Percentiles rank a stretch among this genome's conserved stretches.
Evolutionary conservation across 140 eudicot genomes (phyloP).

Genomic region (Erigeron philadelphicus): DNA sequence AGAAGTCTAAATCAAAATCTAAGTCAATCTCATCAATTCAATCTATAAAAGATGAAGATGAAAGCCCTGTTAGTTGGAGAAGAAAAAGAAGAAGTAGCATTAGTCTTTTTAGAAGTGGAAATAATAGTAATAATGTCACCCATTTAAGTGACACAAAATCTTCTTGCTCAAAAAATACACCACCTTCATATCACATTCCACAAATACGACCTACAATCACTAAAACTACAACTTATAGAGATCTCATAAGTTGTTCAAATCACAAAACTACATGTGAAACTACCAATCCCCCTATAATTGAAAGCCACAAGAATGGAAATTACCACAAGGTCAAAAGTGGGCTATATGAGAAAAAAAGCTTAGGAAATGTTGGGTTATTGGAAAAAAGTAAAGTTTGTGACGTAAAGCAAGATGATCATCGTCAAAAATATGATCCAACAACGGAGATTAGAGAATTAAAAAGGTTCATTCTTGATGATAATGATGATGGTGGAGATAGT

Average conservation of each 20-base stretch:
- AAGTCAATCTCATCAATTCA: constrained; percentile 37
- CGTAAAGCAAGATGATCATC: constrained; percentile 23
- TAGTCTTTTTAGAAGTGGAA: constrained; percentile 52
- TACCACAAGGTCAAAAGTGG: constrained; percentile 29
- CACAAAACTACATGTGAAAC: constrained; percentile 25
- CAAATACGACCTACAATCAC: constrained; percentile 23
- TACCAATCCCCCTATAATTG: constrained; percentile 29
- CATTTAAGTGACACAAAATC: constrained; percentile 35
- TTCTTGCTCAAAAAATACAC: constrained; percentile 46
- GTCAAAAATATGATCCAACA: constrained; percentile 28
- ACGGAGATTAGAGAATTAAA: constrained; percentile 33
- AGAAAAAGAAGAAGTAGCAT: constrained; percentile 81
- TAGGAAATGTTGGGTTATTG: constrained; percentile 23
- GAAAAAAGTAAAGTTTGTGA: constrained; percentile 34
- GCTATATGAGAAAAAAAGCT: constrained; percentile 28
- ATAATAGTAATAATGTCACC: constrained; percentile 26
- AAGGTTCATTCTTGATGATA: constrained; percentile 39
- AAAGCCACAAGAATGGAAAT: constrained; percentile 34
- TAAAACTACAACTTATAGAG: constrained; percentile 22
- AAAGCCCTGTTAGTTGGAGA: constrained; percentile 56
- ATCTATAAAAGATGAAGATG: constrained; percentile 50
- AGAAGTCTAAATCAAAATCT: constrained; percentile 51
- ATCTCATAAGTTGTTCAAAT: constrained; percentile 23
- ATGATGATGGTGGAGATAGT: constrained; percentile 57
- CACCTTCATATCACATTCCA: constrained; percentile 35